Percentiles rank a stretch among this genome's conserved stretches.
Evolutionary conservation across 805 yeast genomes (phyloP).

Genomic region (Schwanniomyces occidentalis): DNA sequence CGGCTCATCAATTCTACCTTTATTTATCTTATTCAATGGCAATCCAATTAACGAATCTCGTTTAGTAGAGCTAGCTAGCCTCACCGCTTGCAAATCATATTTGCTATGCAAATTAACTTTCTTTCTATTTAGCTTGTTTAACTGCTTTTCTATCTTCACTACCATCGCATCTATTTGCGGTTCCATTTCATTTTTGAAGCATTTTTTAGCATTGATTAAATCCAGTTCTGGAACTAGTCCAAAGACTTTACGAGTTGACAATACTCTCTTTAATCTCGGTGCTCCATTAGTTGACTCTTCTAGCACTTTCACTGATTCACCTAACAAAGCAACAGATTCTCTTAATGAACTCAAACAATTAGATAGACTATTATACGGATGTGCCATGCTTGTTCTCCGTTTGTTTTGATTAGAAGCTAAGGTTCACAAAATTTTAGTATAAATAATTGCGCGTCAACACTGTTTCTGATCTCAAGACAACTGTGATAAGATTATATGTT

Average conservation of each 20-base stretch:
- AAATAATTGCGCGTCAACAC: too few relatives aligned
- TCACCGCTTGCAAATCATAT: conserved; percentile 39
- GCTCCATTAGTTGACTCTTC: conserved; percentile 41
- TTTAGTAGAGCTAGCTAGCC: conserved; percentile 25
- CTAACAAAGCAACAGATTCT: conserved; percentile 33
- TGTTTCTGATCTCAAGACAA: too few relatives aligned
- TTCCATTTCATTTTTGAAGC: conserved; percentile 35
- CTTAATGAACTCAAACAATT: conserved; percentile 24
- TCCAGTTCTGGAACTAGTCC: conserved; percentile 53
- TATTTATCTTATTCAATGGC: conserved; percentile 14
- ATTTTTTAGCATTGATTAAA: conserved; percentile 38
- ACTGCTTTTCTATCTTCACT: conserved; percentile 29
- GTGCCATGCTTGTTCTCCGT: conserved; percentile 10
- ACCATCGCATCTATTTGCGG: conserved; percentile 42
- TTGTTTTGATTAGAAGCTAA: conserved; percentile 5
- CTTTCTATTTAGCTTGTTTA: conserved; percentile 32
- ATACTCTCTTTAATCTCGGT: conserved; percentile 36
- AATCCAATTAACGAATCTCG: conserved; percentile 11
- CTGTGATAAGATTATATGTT: too few relatives aligned
- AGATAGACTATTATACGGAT: conserved; percentile 10
- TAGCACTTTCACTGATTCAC: conserved; percentile 31
- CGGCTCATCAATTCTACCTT: conserved; percentile 26
- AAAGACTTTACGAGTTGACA: conserved; percentile 48
- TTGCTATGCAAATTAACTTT: conserved; percentile 34
- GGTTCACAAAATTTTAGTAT: too few relatives aligned